phyloP scores from a whole-genome alignment of 306 rosid species.

The Lathyrus aphaca region DNA sequence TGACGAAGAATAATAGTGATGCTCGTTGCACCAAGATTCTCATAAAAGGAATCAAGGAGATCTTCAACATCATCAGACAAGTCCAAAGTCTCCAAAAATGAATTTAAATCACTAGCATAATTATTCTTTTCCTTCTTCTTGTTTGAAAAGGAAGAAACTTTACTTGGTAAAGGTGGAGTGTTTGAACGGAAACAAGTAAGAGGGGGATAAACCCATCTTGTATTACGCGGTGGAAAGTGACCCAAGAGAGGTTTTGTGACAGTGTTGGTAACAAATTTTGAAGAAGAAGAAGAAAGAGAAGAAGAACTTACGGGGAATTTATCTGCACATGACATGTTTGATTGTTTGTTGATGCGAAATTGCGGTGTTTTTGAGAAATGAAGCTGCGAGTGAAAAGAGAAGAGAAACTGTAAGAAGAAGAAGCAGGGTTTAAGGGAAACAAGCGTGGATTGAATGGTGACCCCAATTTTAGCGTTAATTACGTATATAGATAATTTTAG shows the following conservation, averaged over 20 bases:
- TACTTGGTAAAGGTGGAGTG: constrained; percentile 40
- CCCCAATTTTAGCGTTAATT: not conserved
- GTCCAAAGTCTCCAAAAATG: constrained; percentile 56
- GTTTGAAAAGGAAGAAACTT: constrained; percentile 33
- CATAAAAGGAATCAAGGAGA: constrained; percentile 52
- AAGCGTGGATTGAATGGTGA: not conserved
- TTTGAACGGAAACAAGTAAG: constrained; percentile 50
- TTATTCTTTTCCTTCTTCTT: constrained; percentile 56
- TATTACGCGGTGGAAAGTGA: constrained; percentile 9
- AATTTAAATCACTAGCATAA: constrained; percentile 53
- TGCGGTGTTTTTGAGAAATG: not conserved
- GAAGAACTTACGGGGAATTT: constrained; percentile 31
- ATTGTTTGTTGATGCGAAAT: not conserved
- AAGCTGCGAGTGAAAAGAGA: not conserved
- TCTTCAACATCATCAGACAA: constrained; percentile 45
- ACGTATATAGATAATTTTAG: not conserved
- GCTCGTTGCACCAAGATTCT: constrained; percentile 55
- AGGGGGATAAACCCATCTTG: constrained; percentile 23
- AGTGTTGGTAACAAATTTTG: not conserved
- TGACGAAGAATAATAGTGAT: constrained; percentile 73
- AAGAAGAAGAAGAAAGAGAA: constrained; percentile 30
- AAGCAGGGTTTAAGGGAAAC: constrained; percentile 3
- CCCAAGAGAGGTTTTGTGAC: constrained; percentile 30
- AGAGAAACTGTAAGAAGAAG: not conserved
- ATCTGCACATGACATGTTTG: constrained; percentile 43